Conservation (phyloP, 164 flowering plant species). For the Kalanchoe fedtschenkoi region DNA sequence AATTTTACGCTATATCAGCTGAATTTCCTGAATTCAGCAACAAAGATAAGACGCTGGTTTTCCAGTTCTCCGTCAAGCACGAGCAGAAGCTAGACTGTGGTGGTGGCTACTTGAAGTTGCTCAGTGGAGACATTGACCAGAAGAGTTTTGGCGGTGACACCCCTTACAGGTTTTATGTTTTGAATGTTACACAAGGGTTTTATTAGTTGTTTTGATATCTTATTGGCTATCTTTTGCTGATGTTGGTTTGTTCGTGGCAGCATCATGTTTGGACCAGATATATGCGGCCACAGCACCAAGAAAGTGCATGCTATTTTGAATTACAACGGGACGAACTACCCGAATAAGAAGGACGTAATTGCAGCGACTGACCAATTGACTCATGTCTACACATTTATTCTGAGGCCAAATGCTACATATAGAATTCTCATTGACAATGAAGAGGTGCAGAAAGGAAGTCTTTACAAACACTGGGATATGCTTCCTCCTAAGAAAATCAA, state of each 20-base stretch:
- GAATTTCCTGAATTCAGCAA: slow-evolving; percentile 29
- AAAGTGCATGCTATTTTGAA: slow-evolving; percentile 85
- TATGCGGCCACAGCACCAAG: slow-evolving; percentile 86
- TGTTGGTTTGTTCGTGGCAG: slow-evolving; percentile 27
- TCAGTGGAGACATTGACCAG: slow-evolving; percentile 28
- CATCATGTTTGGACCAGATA: slow-evolving; percentile 98
- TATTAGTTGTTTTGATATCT: too few relatives aligned
- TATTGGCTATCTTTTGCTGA: too few relatives aligned
- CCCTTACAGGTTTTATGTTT: slow-evolving; percentile 29
- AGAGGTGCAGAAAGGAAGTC: slow-evolving; percentile 77
- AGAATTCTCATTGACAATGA: slow-evolving; percentile 80
- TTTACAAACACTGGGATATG: slow-evolving; percentile 81
- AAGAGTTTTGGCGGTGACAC: slow-evolving; percentile 39
- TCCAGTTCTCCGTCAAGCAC: slow-evolving; percentile 30
- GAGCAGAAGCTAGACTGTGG: slow-evolving; percentile 39
- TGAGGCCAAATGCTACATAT: slow-evolving; percentile 89
- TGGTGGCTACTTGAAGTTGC: slow-evolving; percentile 38
- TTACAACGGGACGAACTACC: slow-evolving; percentile 48
- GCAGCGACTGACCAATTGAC: slow-evolving; percentile 90
- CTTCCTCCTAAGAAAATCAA: slow-evolving; percentile 85
- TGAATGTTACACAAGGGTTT: too few relatives aligned
- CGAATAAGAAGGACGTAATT: slow-evolving; percentile 90
- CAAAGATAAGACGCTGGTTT: slow-evolving; percentile 26
- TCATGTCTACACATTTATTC: slow-evolving; percentile 81
- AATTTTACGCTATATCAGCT: slow-evolving; percentile 29